These are phyloP conservation scores for Allodekkera sacchari DNA, from an alignment of 805 yeast genomes.

Conservation along the genomic window DNA sequence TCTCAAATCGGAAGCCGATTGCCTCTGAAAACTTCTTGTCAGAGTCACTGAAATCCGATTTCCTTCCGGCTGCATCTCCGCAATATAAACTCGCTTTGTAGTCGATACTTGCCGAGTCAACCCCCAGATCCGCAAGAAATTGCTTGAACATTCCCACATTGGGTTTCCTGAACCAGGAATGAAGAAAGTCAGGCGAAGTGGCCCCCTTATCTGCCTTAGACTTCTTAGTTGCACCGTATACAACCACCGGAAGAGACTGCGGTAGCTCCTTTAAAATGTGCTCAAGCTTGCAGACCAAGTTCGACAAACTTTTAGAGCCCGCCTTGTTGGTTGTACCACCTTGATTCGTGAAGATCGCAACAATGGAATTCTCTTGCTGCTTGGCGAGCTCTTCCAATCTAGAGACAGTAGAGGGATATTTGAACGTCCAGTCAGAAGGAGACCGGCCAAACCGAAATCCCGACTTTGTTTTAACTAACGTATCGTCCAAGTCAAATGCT, in stretches of 20 bases:
- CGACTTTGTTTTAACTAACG: conserved; percentile 59
- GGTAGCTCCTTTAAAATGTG: conserved; percentile 25
- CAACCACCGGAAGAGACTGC: conserved; percentile 25
- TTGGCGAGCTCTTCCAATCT: conserved; percentile 17
- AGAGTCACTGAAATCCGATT: conserved; percentile 68
- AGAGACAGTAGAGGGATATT: conserved; percentile 19
- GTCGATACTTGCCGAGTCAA: conserved; percentile 27
- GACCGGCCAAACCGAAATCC: conserved; percentile 50
- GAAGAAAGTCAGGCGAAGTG: conserved; percentile 20
- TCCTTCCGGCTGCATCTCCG: conserved; percentile 97
- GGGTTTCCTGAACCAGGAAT: conserved; percentile 59
- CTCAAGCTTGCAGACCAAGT: conserved; percentile 35
- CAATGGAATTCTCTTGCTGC: conserved; percentile 13
- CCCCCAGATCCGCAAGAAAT: conserved; percentile 33
- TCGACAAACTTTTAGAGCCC: conserved; percentile 25
- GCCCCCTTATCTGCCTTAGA: conserved; percentile 27
- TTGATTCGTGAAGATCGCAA: conserved; percentile 83
- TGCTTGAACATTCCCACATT: conserved; percentile 66
- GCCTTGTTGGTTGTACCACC: conserved; percentile 49
- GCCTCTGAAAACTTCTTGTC: conserved; percentile 64
- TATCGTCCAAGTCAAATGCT: conserved; percentile 82
- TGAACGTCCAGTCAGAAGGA: conserved; percentile 70
- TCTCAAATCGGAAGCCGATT: conserved; percentile 42
- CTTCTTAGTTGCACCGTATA: conserved; percentile 59
- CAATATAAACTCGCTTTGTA: conserved; percentile 49